Conservation (phyloP, 2,329 filamentous ascomycete genomes). For the Alternaria conjuncta region DNA sequence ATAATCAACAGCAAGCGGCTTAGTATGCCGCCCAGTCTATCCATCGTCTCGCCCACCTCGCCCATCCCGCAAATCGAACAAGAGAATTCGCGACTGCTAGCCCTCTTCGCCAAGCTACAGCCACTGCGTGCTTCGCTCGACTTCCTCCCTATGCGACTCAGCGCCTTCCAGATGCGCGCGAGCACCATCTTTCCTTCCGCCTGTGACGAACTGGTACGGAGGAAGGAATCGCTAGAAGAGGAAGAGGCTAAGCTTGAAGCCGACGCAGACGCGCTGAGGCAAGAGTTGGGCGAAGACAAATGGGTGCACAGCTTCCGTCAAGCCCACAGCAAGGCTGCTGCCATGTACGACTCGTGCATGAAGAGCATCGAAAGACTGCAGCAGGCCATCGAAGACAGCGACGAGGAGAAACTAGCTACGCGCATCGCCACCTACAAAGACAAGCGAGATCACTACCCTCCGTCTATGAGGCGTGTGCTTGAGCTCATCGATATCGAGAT, state of each 20-base stretch:
- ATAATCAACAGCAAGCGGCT: constrained; percentile 68
- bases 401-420: constrained; percentile 65
- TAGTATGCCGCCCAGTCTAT: constrained; percentile 67
- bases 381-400: constrained; percentile 76
- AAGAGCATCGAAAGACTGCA: constrained; percentile 82
- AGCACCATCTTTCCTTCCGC: constrained; percentile 84
- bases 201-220: constrained; percentile 83
- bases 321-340: constrained; percentile 87
- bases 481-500: constrained; percentile 96
- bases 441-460: constrained; percentile 92
- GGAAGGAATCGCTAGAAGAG: constrained; percentile 76
- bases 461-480: constrained; percentile 88
- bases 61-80: constrained; percentile 64
- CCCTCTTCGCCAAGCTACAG: constrained; percentile 93
- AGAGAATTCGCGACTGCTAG: constrained; percentile 87
- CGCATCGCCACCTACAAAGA: constrained; percentile 93
- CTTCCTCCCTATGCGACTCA: constrained; percentile 92
- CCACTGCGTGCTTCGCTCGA: constrained; percentile 90
- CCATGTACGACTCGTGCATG: constrained; percentile 96
- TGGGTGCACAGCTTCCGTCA: constrained; percentile 97
- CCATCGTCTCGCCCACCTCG: constrained; percentile 66
- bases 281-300: constrained; percentile 91
- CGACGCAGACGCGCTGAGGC: constrained; percentile 86
- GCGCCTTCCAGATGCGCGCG: constrained; percentile 81
- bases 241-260: constrained; percentile 87